Conservation (phyloP, 768 basidiomycete species). For the Xerocomellus intermedius region DNA sequence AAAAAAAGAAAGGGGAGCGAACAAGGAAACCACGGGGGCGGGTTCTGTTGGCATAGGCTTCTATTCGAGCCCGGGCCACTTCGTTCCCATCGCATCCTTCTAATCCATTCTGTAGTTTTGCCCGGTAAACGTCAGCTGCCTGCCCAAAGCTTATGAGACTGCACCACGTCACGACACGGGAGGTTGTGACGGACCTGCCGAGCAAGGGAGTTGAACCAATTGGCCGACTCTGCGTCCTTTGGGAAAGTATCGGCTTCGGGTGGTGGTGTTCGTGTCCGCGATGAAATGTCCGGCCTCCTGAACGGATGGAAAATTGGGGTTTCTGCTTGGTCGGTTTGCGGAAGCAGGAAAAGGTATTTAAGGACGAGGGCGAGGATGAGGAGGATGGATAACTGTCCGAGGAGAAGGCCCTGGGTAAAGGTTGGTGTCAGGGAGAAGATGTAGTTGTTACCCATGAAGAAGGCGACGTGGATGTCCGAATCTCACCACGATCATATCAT, state of each 20-base stretch:
- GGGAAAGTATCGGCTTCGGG: constrained; percentile 2
- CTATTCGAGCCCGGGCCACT: constrained; percentile 73
- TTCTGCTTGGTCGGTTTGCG: constrained; percentile 55
- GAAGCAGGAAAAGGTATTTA: constrained; percentile 94
- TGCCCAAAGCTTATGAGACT: constrained; percentile 25
- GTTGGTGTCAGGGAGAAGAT: constrained; percentile 78
- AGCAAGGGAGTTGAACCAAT: constrained; percentile 88
- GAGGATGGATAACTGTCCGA: constrained; percentile 90
- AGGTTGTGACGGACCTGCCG: constrained; percentile 61
- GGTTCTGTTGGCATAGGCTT: constrained; percentile 76
- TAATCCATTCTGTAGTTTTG: constrained; percentile 70
- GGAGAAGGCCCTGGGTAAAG: constrained; percentile 91
- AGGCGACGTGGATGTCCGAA: neutral
- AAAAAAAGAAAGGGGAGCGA: constrained; percentile 22
- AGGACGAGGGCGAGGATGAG: constrained; percentile 76
- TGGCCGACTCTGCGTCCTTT: constrained; percentile 64
- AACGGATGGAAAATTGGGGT: constrained; percentile 60
- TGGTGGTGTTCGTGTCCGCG: constrained; percentile 35
- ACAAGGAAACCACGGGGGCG: constrained; percentile 71
- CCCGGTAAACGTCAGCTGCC: constrained; percentile 72
- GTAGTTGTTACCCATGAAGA: constrained; percentile 44
- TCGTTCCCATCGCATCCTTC: constrained; percentile 79
- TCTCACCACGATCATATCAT: constrained; percentile 8
- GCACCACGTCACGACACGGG: neutral
- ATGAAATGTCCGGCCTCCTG: constrained; percentile 46